Conservation (phyloP, 208 protist species). For the Novymonas esmeraldas region DNA sequence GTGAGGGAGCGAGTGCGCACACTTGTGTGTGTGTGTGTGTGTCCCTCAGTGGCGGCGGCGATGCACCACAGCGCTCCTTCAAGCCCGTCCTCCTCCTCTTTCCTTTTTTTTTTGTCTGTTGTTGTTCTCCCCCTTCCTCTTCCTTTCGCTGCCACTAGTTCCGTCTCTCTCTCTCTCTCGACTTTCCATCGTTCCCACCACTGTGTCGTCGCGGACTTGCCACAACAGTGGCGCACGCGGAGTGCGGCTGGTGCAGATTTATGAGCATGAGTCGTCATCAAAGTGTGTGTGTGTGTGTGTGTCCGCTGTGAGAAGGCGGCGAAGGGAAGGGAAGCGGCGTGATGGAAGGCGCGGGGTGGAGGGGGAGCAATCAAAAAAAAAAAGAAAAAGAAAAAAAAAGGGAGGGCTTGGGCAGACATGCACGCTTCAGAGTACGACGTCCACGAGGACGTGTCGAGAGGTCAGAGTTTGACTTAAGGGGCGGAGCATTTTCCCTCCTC, state of each 20-base stretch:
- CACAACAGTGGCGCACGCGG: no score
- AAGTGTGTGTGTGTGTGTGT: no score
- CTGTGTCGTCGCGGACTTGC: not conserved
- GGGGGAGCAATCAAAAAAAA: not conserved
- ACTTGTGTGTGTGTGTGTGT: conserved; percentile 8
- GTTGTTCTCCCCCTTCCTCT: not conserved
- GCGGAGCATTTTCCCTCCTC: no score
- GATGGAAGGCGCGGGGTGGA: no score
- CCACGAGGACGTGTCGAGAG: no score
- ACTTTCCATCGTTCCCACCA: not conserved
- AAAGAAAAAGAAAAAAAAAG: not conserved
- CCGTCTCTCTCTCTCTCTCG: not conserved
- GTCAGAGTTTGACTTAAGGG: no score
- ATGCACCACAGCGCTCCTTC: not conserved
- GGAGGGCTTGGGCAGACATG: no score
- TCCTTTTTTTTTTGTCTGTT: conserved; percentile 1
- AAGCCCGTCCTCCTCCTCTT: not conserved
- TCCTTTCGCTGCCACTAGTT: not conserved
- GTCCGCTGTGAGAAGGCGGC: no score
- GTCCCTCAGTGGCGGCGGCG: not conserved
- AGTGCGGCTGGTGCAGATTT: no score
- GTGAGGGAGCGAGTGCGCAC: not conserved
- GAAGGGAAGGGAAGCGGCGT: no score
- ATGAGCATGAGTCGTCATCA: no score
- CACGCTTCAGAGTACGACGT: no score